Evolutionary conservation across 306 rosid genomes (phyloP), one percentile per base, ranked within the genome.

Genomic region (Arachis stenosperma): DNA sequence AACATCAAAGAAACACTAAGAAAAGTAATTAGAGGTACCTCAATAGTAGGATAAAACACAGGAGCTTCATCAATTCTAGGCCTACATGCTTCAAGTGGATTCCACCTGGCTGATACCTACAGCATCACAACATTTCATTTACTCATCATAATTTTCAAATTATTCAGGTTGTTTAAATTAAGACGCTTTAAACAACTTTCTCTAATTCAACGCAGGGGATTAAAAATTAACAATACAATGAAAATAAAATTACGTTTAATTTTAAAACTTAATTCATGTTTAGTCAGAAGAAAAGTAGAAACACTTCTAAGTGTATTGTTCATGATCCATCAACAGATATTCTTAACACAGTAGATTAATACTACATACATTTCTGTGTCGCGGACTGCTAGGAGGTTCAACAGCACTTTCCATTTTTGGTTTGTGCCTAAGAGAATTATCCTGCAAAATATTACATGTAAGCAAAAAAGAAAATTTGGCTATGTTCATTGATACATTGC

Each of bases 51-150:
- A 84, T 88, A 74, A 80, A 91, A 89, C 12, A 88, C 94, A 71
- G 96, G 99, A 9, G 97, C 95, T 61, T 91, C 95, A 55, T 84
- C 85, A 56, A 94, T 66, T 41, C 50, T 51, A 51, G 96, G 99
- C 78, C 88, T 76, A 76, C 96, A 83, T 14, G 99, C 84, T 74
- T 83, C 88, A 17, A n/a, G 59, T 2, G 89, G 89, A 75, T 56
- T 75, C 99, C 99, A 94, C 85, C 86, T 85, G 36, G 86, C 80
- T 67, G 89, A 61, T 61, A 84, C 61, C 99, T 94, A 88, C 76
- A 71, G 53, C 81, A 78, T 54, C 41, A 53, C 62, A 79, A 61
- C 62, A 56, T 47, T 33, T 37, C 39, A 62, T 40, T 65, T n/a
- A 14, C n/a, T 29, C 10, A 14, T 6, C 17, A 17, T 30, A 65